Base-by-base conservation (phyloP, 768 basidiomycete genomes). In the Termitomyces sp. region DNA sequence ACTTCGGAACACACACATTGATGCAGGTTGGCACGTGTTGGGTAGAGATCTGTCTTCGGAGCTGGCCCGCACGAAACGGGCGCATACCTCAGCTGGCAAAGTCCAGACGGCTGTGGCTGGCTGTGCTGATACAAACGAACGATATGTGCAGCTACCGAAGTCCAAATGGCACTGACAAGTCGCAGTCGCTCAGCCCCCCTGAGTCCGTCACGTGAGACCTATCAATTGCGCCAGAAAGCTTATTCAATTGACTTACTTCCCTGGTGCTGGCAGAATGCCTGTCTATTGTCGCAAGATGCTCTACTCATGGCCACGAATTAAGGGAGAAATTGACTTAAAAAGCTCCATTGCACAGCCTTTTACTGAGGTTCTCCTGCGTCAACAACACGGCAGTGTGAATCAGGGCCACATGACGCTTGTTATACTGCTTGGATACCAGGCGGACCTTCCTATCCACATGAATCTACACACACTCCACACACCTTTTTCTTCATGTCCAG, bases 21-120 rank as follows among this genome's bases (percentile, higher is more conserved):
- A 56, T 43, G 21, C 17, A 45, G 25, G 49, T 35, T 44, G 49
- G 55, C 55, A 56, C 49, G 55, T 50, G 55, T 51, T 25, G 41
- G 27, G 25, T 56, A 28, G 28, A 40, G 23, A 47, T 53, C 30
- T 52, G 56, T 12, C 28, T 42, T 47, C 44, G 51, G 30, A 52
- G 43, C 21, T 37, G 32, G 5, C 35, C 40, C 42, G 23, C 46
- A 44, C 32, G 11, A 28, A 50, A 34, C 21, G 47, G 27, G 25
- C 43, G 14, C 55, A 57, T 51, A 45, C 42, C 40, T 44, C 9
- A 19, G 27, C 43, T 23, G 30, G 12, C 34, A 42, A 25, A 11
- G 25, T 23, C 34, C 35, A n/a, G n/a, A n/a, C n/a, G 25, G 25
- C 17, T 37, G 17, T 39, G 34, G 35, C 16, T 35, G 23, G 16